Percentiles rank a stretch among this genome's conserved stretches.
phyloP scores from a whole-genome alignment of 148 eudicot genomes.

The Amaranthus cruentus region DNA sequence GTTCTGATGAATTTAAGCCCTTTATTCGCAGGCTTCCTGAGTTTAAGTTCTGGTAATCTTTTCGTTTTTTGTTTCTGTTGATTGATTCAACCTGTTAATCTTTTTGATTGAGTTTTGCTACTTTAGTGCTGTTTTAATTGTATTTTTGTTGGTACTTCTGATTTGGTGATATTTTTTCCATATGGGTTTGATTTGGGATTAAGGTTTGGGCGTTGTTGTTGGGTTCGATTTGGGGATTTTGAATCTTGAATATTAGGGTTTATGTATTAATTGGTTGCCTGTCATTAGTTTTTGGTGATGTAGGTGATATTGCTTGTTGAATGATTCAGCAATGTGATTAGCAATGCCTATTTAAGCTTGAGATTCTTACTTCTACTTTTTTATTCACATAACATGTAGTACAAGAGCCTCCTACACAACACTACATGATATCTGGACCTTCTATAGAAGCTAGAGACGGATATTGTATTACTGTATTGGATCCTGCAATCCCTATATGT shows the following conservation, averaged over 20 bases:
- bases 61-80: background rate
- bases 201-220: background rate
- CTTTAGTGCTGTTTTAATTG: background rate
- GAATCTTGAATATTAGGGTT: background rate
- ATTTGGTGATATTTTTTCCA: background rate
- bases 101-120: background rate
- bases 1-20: constrained; percentile 87
- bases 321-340: background rate
- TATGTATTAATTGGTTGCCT: background rate
- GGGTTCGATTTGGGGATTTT: background rate
- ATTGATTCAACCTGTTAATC: background rate
- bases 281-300: background rate
- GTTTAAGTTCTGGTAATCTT: constrained; percentile 71
- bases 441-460: too few species aligned
- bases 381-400: background rate
- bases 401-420: too few species aligned
- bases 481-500: too few species aligned
- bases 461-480: too few species aligned
- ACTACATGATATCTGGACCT: too few species aligned
- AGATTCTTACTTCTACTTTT: too few species aligned
- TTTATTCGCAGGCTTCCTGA: constrained; percentile 86
- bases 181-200: too few species aligned
- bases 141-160: background rate
- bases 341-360: background rate
- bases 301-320: background rate